phyloP scores from a whole-genome alignment of 768 basidiomycete genomes.

The Mycena latifolia region DNA sequence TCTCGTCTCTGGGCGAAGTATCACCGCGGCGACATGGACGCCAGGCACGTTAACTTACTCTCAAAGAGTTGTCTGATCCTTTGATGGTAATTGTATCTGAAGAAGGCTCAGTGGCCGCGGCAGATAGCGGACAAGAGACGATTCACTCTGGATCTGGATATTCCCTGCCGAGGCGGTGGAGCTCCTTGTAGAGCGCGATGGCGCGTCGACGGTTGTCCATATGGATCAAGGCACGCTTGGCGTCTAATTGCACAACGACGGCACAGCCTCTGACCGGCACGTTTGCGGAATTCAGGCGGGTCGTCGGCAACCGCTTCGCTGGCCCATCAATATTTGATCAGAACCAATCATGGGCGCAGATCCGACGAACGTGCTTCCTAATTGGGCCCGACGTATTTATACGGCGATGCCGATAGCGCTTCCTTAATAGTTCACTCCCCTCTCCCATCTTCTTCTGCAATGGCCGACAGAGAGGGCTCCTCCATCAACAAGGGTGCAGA shows the following conservation, averaged over 20 bases:
- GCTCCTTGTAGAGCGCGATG: conserved; percentile 83
- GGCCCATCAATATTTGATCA: no score
- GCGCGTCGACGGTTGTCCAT: conserved; percentile 63
- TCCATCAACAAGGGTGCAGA: conserved; percentile 47
- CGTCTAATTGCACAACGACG: no score
- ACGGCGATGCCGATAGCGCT: not conserved
- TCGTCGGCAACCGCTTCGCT: no score
- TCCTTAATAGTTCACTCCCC: not conserved
- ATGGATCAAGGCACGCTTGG: not conserved
- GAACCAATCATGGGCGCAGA: no score
- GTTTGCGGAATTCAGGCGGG: no score
- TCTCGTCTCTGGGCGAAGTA: conserved; percentile 67
- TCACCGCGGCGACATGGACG: not conserved
- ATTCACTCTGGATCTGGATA: conserved; percentile 85
- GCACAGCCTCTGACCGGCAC: no score
- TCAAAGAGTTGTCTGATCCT: conserved; percentile 80
- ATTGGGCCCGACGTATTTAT: no score
- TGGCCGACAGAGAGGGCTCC: conserved; percentile 53
- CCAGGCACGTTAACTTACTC: conserved; percentile 59
- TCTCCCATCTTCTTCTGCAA: conserved; percentile 39
- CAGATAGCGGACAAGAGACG: conserved; percentile 45
- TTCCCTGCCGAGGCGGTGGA: conserved; percentile 83
- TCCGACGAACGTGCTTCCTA: no score
- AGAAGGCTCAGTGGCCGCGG: conserved; percentile 27
- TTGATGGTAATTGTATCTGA: conserved; percentile 83